Evolutionary conservation across 768 basidiomycete genomes (phyloP).

Genomic region (Lactarius akahatsu): DNA sequence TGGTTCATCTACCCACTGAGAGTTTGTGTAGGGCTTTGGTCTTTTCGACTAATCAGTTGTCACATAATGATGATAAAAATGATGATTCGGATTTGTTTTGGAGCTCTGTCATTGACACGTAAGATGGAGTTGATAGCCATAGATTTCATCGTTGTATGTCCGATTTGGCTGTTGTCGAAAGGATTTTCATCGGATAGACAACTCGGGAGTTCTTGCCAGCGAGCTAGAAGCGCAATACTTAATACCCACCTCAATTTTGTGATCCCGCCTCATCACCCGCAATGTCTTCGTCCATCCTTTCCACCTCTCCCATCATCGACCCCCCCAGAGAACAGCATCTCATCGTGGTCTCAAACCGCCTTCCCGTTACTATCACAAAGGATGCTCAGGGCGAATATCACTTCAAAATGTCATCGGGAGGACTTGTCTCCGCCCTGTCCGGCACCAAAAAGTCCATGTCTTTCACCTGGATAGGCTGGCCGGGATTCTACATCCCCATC

Average conservation of each 20-base stretch:
- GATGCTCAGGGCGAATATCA: constrained; percentile 91
- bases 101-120: neutral
- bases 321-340: constrained; percentile 61
- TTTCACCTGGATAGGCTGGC: constrained; percentile 98
- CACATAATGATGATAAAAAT: neutral
- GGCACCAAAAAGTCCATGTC: constrained; percentile 98
- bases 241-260: neutral
- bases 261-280: neutral
- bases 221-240: constrained; percentile 14
- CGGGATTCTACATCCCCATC: constrained; percentile 88
- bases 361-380: constrained; percentile 94
- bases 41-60: constrained; percentile 70
- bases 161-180: constrained; percentile 19
- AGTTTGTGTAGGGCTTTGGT: constrained; percentile 76
- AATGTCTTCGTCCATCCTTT: constrained; percentile 17
- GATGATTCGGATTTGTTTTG: neutral
- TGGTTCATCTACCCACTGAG: constrained; percentile 6
- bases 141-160: constrained; percentile 5
- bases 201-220: constrained; percentile 17
- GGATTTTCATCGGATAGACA: constrained; percentile 7
- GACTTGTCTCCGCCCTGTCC: constrained; percentile 93
- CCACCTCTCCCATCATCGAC: constrained; percentile 29
- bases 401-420: constrained; percentile 99
- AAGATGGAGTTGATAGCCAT: neutral
- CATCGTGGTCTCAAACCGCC: constrained; percentile 93